phyloP scores from a whole-genome alignment of 495 filamentous ascomycete species.

The Xylaria acuta region DNA sequence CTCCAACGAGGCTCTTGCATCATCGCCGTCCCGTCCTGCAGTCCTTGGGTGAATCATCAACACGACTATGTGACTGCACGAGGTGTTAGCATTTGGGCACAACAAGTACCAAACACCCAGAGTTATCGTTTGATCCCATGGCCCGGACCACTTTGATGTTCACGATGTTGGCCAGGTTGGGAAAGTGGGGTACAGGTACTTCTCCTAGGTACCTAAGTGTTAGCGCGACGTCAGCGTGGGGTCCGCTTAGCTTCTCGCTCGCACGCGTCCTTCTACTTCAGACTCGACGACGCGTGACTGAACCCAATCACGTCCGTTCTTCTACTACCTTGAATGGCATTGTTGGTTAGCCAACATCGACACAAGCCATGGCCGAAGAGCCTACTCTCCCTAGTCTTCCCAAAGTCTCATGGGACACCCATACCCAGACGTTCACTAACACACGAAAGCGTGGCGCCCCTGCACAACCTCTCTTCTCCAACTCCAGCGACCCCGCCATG shows the following conservation, averaged over 20 bases:
- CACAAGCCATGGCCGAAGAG: slow-evolving; percentile 50
- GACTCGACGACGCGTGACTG: slow-evolving; percentile 14
- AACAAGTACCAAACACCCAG: not conserved
- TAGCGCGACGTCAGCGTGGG: slow-evolving; percentile 27
- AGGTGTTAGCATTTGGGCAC: not conserved
- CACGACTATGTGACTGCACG: slow-evolving; percentile 14
- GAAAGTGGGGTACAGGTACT: not conserved
- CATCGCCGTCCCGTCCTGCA: not conserved
- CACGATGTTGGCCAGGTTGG: not conserved
- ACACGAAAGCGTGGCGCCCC: slow-evolving; percentile 49
- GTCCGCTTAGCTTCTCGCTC: slow-evolving; percentile 2
- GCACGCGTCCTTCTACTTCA: slow-evolving; percentile 4
- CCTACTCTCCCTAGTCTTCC: slow-evolving; percentile 51
- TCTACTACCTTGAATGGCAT: not conserved
- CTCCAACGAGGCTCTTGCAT: not conserved
- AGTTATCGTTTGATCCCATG: not conserved
- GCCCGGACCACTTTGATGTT: not conserved
- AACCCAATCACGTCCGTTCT: not conserved
- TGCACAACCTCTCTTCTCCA: slow-evolving; percentile 37
- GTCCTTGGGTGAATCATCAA: slow-evolving; percentile 3
- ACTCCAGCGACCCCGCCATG: slow-evolving; percentile 75
- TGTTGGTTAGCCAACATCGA: not conserved
- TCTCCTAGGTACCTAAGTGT: not conserved
- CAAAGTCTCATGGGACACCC: slow-evolving; percentile 39
- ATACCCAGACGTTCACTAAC: slow-evolving; percentile 40